These are phyloP conservation scores for Silene conica DNA, from an alignment of 148 eudicot genomes.

Conservation along the genomic window DNA sequence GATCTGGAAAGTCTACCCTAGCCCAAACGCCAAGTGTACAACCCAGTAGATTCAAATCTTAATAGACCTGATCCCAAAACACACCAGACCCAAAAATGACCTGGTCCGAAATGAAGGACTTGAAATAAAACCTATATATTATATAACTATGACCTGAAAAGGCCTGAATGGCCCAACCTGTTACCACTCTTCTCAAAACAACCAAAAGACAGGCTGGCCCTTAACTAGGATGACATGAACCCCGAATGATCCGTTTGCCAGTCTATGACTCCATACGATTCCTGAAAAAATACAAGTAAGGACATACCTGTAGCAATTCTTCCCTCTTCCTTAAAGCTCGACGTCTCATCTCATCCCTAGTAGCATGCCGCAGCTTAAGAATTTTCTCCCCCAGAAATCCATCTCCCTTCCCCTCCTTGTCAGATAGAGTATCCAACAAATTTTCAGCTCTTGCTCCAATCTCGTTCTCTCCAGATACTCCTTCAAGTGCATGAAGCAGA, in stretches of 20 bases:
- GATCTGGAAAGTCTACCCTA: too few relatives aligned
- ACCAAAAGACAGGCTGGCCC: too few relatives aligned
- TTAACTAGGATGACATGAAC: too few relatives aligned
- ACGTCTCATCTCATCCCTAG: constrained; percentile 96
- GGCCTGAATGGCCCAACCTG: too few relatives aligned
- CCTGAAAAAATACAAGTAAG: not conserved
- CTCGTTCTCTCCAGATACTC: constrained; percentile 91
- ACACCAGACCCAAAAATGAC: not conserved
- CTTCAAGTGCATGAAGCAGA: constrained; percentile 93
- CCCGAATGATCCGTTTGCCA: too few relatives aligned
- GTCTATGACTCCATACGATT: not conserved
- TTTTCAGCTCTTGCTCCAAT: constrained; percentile 99
- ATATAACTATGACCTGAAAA: too few relatives aligned
- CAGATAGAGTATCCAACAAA: constrained; percentile 87
- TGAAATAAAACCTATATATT: too few relatives aligned
- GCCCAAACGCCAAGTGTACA: too few relatives aligned
- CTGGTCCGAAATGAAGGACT: too few relatives aligned
- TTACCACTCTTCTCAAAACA: too few relatives aligned
- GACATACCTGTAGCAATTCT: constrained; percentile 72
- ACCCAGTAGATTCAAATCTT: too few relatives aligned
- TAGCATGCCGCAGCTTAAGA: constrained; percentile 73
- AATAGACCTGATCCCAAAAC: not conserved
- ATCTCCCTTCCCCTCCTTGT: constrained; percentile 83
- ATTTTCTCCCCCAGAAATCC: constrained; percentile 79
- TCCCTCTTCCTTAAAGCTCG: constrained; percentile 80